Evolutionary conservation across 495 filamentous ascomycete species (phyloP).

Genomic region (Apodospora peruviana): DNA sequence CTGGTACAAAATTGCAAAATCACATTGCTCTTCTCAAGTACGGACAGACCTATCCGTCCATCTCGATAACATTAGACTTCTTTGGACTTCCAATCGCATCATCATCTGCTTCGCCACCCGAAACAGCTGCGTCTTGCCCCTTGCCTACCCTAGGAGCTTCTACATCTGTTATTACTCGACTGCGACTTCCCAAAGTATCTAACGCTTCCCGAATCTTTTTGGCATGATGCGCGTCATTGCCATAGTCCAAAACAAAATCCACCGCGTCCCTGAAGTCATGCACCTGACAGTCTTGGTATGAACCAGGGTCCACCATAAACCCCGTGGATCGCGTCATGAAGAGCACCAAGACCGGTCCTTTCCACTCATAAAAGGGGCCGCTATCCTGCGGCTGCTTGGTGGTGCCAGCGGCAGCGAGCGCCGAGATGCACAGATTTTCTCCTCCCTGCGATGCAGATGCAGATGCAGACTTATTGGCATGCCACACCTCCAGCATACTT

Average conservation of each 20-base stretch:
- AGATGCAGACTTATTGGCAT: no score
- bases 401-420: neutral
- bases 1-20: no score
- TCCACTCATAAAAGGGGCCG: constrained; percentile 1
- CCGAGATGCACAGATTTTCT: neutral
- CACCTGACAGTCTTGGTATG: neutral
- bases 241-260: constrained; percentile 6
- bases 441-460: neutral
- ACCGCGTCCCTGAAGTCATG: constrained; percentile 2
- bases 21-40: no score
- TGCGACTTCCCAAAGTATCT: neutral
- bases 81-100: no score
- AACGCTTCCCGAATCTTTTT: neutral
- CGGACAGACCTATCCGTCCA: no score
- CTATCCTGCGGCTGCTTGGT: neutral
- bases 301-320: constrained; percentile 8
- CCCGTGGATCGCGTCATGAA: constrained; percentile 6
- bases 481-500: constrained; percentile 8
- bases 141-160: no score
- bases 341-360: constrained; percentile 2
- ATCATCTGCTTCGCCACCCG: no score
- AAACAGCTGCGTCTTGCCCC: no score
- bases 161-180: no score
- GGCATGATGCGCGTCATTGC: constrained; percentile 2
- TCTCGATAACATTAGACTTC: no score